Evolutionary conservation across 2,329 filamentous ascomycete genomes (phyloP).

Genomic region (Mariannaea elegans): DNA sequence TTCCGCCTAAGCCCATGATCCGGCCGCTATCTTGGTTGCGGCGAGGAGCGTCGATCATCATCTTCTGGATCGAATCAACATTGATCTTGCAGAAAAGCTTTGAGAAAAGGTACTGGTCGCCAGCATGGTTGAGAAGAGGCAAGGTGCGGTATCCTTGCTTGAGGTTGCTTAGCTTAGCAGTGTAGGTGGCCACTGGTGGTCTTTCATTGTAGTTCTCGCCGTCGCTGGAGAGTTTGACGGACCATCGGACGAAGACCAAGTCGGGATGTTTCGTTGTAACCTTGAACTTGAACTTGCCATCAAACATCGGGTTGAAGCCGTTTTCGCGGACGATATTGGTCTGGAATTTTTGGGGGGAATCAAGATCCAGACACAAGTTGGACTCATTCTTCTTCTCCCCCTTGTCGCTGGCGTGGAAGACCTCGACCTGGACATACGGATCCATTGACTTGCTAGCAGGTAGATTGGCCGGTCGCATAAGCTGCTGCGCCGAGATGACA

Average conservation of each 20-base stretch:
- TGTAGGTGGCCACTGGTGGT: conserved; percentile 83
- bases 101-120: conserved; percentile 93
- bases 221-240: conserved; percentile 85
- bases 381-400: conserved; percentile 83
- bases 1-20: conserved; percentile 64
- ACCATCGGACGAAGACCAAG: conserved; percentile 92
- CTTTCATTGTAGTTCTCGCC: conserved; percentile 71
- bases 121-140: conserved; percentile 86
- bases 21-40: conserved; percentile 56
- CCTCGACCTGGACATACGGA: conserved; percentile 93
- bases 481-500: conserved; percentile 92
- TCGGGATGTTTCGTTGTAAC: conserved; percentile 95
- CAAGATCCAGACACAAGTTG: conserved; percentile 54
- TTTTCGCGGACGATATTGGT: conserved; percentile 87
- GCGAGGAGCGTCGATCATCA: conserved; percentile 62
- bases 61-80: conserved; percentile 65
- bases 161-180: conserved; percentile 87
- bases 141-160: conserved; percentile 93
- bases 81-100: conserved; percentile 91
- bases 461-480: conserved; percentile 82
- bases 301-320: conserved; percentile 91
- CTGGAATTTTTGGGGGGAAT: conserved; percentile 76
- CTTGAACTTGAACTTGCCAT: conserved; percentile 80
- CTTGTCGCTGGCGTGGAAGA: conserved; percentile 94
- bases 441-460: conserved; percentile 81